A percentile compares a stretch with the other conserved stretches of the same genome.
Conservation (phyloP, 106 monocot species). For the Amphibolis antarctica region DNA sequence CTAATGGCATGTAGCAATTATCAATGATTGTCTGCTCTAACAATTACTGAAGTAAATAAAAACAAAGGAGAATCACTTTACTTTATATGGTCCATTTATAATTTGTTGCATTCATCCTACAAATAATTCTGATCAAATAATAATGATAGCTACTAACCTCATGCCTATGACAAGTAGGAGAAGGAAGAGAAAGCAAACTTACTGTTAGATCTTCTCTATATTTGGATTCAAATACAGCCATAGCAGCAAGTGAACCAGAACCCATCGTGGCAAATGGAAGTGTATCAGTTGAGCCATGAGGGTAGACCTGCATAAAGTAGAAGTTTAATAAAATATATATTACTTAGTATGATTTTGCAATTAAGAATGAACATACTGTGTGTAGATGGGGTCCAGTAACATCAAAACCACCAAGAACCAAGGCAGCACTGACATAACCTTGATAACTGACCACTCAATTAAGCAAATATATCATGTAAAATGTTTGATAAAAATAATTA, state of each 20-base stretch:
- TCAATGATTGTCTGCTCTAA: no score
- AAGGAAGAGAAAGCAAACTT: constrained; percentile 16
- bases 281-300: constrained; percentile 99
- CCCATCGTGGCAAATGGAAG: constrained; percentile 99
- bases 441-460: constrained; percentile 45
- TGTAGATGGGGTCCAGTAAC: constrained; percentile 96
- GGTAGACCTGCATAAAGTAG: constrained; percentile 56
- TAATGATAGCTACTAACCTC: no score
- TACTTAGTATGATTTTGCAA: neutral
- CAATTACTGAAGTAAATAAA: no score
- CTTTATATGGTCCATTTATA: no score
- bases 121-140: no score
- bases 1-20: no score
- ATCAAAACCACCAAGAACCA: constrained; percentile 99
- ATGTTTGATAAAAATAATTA: neutral
- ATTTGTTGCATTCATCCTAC: no score
- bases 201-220: constrained; percentile 77
- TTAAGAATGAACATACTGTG: constrained; percentile 39
- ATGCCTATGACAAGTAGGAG: neutral
- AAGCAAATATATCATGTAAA: neutral
- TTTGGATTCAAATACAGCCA: constrained; percentile 95
- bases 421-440: constrained; percentile 94
- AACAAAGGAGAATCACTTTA: no score
- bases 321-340: neutral
- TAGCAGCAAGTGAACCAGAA: constrained; percentile 97